Conservation (phyloP, 2,329 filamentous ascomycete species). For the Microsporum ferrugineum region DNA sequence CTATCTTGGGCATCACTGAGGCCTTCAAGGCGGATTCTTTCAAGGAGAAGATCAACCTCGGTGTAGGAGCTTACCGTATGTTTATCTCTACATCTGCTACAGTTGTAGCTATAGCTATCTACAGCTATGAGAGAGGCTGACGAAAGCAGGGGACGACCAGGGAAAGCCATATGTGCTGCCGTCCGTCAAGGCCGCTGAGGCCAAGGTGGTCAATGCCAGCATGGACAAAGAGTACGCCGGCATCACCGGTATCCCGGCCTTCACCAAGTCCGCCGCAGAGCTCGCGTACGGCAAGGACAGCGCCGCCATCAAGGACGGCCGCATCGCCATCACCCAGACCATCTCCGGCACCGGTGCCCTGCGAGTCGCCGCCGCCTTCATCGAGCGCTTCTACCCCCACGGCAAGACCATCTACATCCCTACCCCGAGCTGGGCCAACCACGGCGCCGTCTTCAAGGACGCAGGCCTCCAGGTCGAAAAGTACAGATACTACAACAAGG, state of each 20-base stretch:
- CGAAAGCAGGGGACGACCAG: constrained; percentile 58
- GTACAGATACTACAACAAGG: constrained; percentile 98
- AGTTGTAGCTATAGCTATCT: not conserved
- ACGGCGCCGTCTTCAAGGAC: constrained; percentile 91
- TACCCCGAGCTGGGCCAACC: constrained; percentile 94
- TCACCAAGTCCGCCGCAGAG: constrained; percentile 81
- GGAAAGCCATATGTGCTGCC: constrained; percentile 97
- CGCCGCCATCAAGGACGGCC: constrained; percentile 57
- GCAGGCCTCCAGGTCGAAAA: constrained; percentile 81
- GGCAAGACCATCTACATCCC: constrained; percentile 96
- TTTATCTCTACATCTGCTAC: not conserved
- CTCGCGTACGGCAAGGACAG: constrained; percentile 83
- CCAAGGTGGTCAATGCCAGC: constrained; percentile 64
- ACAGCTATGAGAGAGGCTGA: not conserved
- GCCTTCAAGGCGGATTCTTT: constrained; percentile 96
- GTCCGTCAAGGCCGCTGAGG: constrained; percentile 79
- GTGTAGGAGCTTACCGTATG: constrained; percentile 87
- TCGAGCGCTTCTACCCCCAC: constrained; percentile 79
- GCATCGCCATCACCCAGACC: constrained; percentile 87
- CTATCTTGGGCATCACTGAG: constrained; percentile 62
- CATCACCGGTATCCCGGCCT: constrained; percentile 89
- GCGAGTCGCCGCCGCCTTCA: constrained; percentile 86
- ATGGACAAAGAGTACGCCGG: constrained; percentile 97
- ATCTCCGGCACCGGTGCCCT: constrained; percentile 96
- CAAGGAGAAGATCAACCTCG: constrained; percentile 94